phyloP scores from a whole-genome alignment of 768 basidiomycete genomes.

The Suillus luteus region DNA sequence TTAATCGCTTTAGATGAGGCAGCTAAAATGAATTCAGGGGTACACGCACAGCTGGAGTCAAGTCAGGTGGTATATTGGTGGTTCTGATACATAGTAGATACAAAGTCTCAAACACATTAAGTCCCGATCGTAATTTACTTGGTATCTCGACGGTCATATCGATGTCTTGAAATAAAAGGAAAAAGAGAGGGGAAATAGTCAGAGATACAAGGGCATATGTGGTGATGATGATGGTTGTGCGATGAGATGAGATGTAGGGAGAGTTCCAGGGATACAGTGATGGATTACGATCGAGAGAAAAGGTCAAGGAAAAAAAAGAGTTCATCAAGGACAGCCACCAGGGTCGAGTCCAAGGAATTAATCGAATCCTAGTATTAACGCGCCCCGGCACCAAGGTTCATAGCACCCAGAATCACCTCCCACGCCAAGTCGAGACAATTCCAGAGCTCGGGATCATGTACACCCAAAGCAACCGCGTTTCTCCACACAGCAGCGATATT shows the following conservation, averaged over 20 bases:
- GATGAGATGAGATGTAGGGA: constrained; percentile 26
- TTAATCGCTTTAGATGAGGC: no score
- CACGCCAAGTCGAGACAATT: constrained; percentile 65
- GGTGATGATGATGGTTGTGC: constrained; percentile 23
- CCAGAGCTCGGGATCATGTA: constrained; percentile 69
- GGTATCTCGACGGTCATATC: constrained; percentile 31
- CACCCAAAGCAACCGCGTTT: constrained; percentile 69
- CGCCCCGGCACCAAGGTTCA: constrained; percentile 51
- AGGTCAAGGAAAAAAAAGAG: background rate
- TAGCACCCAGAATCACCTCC: constrained; percentile 63
- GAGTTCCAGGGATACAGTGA: constrained; percentile 19
- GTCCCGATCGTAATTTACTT: constrained; percentile 26
- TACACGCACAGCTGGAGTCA: background rate
- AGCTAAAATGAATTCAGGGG: constrained; percentile 1
- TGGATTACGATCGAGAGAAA: constrained; percentile 6
- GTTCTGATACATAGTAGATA: constrained; percentile 26
- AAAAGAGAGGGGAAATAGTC: constrained; percentile 18
- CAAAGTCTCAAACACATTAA: constrained; percentile 32
- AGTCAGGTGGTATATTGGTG: background rate
- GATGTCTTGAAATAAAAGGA: constrained; percentile 11
- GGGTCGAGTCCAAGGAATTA: constrained; percentile 8
- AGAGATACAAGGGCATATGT: constrained; percentile 29
- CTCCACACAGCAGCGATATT: constrained; percentile 69
- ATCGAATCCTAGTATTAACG: constrained; percentile 19
- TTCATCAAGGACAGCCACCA: constrained; percentile 5